phyloP scores from a whole-genome alignment of 495 filamentous ascomycete species.

The Podospora australis region DNA sequence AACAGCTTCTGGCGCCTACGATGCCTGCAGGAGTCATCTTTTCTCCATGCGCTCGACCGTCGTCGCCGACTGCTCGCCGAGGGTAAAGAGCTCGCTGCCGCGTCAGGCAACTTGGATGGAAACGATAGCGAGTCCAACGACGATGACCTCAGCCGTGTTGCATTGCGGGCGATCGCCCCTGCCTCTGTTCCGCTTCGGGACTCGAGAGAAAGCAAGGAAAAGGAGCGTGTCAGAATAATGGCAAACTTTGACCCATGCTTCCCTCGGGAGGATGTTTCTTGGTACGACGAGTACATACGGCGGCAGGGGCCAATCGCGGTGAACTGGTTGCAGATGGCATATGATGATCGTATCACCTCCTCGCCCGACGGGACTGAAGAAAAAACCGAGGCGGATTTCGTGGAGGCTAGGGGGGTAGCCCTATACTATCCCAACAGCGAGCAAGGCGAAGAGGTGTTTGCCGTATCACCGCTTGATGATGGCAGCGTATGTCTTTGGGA shows the following conservation, averaged over 20 bases:
- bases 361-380: slow-evolving; percentile 8
- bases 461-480: slow-evolving; percentile 76
- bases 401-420: slow-evolving; percentile 61
- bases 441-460: slow-evolving; percentile 43
- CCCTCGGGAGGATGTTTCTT: slow-evolving; percentile 60
- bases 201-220: too few relatives aligned
- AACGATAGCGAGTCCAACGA: too few relatives aligned
- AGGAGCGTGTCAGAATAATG: slow-evolving; percentile 48
- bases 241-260: slow-evolving; percentile 80
- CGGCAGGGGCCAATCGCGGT: slow-evolving; percentile 66
- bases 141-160: too few relatives aligned
- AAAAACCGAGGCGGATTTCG: slow-evolving; percentile 23
- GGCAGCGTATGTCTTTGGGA: slow-evolving; percentile 85
- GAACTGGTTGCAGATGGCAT: slow-evolving; percentile 62
- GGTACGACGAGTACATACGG: slow-evolving; percentile 86
- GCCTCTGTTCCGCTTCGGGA: too few relatives aligned
- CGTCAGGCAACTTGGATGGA: too few relatives aligned
- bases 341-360: slow-evolving; percentile 28
- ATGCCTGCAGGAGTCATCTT: slow-evolving; percentile 64
- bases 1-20: slow-evolving; percentile 67
- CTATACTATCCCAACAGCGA: slow-evolving; percentile 51
- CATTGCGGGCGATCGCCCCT: too few relatives aligned
- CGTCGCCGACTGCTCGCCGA: slow-evolving; percentile 33
- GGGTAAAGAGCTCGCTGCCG: neutral
- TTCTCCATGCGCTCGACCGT: slow-evolving; percentile 42